Conservation (phyloP, 495 filamentous ascomycete species). For the Neurospora intermedia region DNA sequence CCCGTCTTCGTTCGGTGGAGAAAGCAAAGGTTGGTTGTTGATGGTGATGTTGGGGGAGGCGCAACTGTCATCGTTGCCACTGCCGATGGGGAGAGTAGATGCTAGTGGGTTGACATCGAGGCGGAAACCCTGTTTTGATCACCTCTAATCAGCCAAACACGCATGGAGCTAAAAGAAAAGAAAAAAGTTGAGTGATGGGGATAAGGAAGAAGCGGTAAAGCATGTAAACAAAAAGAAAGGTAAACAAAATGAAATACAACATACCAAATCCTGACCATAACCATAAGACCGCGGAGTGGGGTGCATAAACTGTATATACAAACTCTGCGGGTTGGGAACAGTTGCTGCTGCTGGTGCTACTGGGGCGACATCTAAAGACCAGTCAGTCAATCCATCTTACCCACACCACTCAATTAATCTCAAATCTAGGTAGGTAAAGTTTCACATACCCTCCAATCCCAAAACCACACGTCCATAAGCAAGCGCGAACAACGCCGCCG, state of each 20-base stretch:
- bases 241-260: no score
- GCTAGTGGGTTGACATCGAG: conserved; percentile 20
- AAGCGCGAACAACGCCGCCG: conserved; percentile 22
- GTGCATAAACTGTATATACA: not conserved
- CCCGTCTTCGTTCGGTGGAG: conserved; percentile 14
- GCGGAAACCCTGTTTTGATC: conserved; percentile 7
- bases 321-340: not conserved
- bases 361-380: not conserved
- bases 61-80: conserved; percentile 13
- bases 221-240: no score
- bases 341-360: not conserved
- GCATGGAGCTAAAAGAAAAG: no score
- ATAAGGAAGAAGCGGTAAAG: no score
- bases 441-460: not conserved
- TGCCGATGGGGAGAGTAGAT: not conserved
- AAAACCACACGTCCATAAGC: conserved; percentile 14
- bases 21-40: conserved; percentile 23
- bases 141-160: no score
- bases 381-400: not conserved
- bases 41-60: conserved; percentile 27
- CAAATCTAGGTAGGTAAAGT: not conserved
- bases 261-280: conserved; percentile 2
- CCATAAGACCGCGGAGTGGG: not conserved
- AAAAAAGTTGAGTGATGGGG: no score
- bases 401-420: not conserved